A percentile compares a stretch with the other conserved stretches of the same genome.
Conservation (phyloP, 1,139 yeast species). For the Geotrichum restrictum region DNA sequence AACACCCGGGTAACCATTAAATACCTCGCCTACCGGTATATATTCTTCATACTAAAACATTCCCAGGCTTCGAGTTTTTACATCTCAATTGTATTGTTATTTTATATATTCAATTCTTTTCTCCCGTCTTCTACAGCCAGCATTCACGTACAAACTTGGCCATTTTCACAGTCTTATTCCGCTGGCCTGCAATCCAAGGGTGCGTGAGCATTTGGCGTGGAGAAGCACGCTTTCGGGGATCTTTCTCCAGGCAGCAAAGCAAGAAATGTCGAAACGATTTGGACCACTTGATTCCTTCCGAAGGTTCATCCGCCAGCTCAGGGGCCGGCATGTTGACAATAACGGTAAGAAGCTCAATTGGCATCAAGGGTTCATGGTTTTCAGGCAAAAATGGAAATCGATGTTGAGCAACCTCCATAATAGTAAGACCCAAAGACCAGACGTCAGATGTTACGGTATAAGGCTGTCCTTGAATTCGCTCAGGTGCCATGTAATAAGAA, state of each 20-base stretch:
- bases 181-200: constrained; percentile 85
- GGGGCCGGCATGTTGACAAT: constrained; percentile 80
- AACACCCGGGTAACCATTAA: no score
- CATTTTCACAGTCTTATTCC: constrained; percentile 71
- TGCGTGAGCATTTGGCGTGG: constrained; percentile 90
- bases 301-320: constrained; percentile 68
- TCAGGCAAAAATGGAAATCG: constrained; percentile 63
- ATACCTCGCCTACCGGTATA: no score
- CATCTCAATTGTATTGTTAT: no score
- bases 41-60: no score
- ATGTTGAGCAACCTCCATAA: constrained; percentile 88
- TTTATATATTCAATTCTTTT: no score
- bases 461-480: constrained; percentile 89
- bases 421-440: constrained; percentile 90
- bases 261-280: constrained; percentile 78
- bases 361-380: constrained; percentile 54
- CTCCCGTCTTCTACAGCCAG: constrained; percentile 47
- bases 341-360: constrained; percentile 78
- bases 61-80: no score
- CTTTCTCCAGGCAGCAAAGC: constrained; percentile 74
- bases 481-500: constrained; percentile 97
- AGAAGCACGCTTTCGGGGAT: constrained; percentile 74
- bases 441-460: constrained; percentile 93
- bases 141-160: constrained; percentile 76
- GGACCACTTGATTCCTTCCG: constrained; percentile 75